These are phyloP conservation scores for Xerocomellus amylosporus DNA, from an alignment of 768 basidiomycete species.

Conservation along the genomic window DNA sequence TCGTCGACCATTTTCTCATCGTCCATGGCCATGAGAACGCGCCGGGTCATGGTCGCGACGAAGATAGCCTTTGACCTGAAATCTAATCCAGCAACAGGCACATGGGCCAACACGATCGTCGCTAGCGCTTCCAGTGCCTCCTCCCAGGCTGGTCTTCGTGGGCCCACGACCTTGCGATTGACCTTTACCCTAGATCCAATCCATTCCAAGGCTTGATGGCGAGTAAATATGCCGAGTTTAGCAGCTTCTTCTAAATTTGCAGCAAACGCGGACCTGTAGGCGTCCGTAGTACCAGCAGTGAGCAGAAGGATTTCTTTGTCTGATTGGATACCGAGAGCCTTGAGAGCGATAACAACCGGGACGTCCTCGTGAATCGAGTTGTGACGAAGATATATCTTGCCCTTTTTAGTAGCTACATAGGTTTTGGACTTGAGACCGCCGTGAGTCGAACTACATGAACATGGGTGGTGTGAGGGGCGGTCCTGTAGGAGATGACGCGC, in stretches of 20 bases:
- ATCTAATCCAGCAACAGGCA: slow-evolving; percentile 86
- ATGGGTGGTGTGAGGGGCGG: slow-evolving; percentile 8
- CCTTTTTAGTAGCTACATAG: slow-evolving; percentile 93
- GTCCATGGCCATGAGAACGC: slow-evolving; percentile 95
- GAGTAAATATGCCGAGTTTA: slow-evolving; percentile 85
- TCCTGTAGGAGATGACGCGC: background rate
- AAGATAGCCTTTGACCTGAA: slow-evolving; percentile 94
- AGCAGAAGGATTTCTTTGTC: slow-evolving; percentile 97
- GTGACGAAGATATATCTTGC: slow-evolving; percentile 93
- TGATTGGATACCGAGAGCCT: slow-evolving; percentile 93
- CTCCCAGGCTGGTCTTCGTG: slow-evolving; percentile 83
- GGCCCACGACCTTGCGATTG: slow-evolving; percentile 77
- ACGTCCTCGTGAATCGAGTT: slow-evolving; percentile 98
- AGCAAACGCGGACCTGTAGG: slow-evolving; percentile 83
- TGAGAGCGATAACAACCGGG: slow-evolving; percentile 92
- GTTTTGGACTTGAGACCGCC: slow-evolving; percentile 94
- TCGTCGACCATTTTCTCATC: slow-evolving; percentile 98
- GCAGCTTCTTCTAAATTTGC: slow-evolving; percentile 94
- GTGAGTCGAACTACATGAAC: slow-evolving; percentile 61
- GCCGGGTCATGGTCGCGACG: slow-evolving; percentile 94
- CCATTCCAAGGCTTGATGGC: slow-evolving; percentile 92
- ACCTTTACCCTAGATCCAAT: slow-evolving; percentile 92
- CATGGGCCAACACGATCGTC: slow-evolving; percentile 95
- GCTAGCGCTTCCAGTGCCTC: slow-evolving; percentile 96
- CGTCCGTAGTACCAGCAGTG: slow-evolving; percentile 88